phyloP scores from a whole-genome alignment of 768 basidiomycete species.

The Pisolithus sp. region DNA sequence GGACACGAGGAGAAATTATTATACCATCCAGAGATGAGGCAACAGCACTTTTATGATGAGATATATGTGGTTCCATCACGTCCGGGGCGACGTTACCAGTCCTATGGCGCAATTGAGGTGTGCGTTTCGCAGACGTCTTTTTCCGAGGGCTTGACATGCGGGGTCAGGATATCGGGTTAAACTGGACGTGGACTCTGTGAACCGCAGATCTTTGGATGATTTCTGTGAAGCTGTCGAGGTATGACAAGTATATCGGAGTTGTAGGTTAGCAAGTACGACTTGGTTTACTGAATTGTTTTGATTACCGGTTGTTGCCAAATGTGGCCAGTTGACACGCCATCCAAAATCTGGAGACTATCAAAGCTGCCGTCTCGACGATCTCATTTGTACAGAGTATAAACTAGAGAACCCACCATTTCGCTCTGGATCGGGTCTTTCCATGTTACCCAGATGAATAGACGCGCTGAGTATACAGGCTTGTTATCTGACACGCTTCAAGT shows the following conservation, averaged over 20 bases:
- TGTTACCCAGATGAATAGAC: too few relatives aligned
- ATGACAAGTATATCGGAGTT: background rate
- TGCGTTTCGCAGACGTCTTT: slow-evolving; percentile 22
- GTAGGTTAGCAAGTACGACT: too few relatives aligned
- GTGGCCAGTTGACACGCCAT: too few relatives aligned
- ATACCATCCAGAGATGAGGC: slow-evolving; percentile 56
- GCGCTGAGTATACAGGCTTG: too few relatives aligned
- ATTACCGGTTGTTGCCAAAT: too few relatives aligned
- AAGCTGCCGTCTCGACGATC: too few relatives aligned
- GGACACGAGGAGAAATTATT: slow-evolving; percentile 50
- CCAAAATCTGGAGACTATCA: too few relatives aligned
- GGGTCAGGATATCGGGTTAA: background rate
- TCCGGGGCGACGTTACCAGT: slow-evolving; percentile 31
- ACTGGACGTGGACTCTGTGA: background rate
- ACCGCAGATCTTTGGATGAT: slow-evolving; percentile 12
- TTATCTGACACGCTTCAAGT: too few relatives aligned
- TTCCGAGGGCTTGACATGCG: slow-evolving; percentile 22
- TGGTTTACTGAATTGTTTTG: too few relatives aligned
- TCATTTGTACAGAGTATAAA: too few relatives aligned
- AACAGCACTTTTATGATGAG: slow-evolving; percentile 43
- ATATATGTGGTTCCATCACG: slow-evolving; percentile 22
- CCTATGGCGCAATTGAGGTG: slow-evolving; percentile 25
- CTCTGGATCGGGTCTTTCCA: too few relatives aligned
- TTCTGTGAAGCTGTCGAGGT: background rate
- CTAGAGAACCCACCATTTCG: too few relatives aligned